Percentiles rank a stretch among this genome's conserved stretches.
These are phyloP conservation scores for Chimonanthus salicifolius DNA, from an alignment of 164 flowering plant genomes.

Conservation along the genomic window DNA sequence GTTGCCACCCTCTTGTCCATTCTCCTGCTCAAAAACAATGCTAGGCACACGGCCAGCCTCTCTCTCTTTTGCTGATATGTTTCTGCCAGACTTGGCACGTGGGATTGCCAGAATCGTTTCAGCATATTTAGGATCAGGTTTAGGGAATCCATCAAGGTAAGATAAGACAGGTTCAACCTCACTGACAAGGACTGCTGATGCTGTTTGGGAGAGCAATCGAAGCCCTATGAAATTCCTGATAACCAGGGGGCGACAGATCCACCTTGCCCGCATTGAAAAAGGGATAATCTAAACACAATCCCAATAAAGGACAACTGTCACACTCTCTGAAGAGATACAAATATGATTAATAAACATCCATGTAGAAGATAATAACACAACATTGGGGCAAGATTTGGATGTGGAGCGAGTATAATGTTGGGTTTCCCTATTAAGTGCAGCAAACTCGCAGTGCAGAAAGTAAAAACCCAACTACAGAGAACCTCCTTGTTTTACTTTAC, in stretches of 20 bases:
- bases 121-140: conserved; percentile 66
- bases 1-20: conserved; percentile 92
- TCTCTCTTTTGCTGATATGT: conserved; percentile 57
- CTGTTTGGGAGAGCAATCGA: conserved; percentile 41
- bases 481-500: too few species aligned
- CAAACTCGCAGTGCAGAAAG: too few species aligned
- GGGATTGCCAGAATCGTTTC: conserved; percentile 73
- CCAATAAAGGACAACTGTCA: not conserved
- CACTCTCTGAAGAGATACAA: not conserved
- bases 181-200: conserved; percentile 32
- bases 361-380: too few species aligned
- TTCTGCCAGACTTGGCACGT: conserved; percentile 49
- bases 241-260: conserved; percentile 29
- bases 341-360: too few species aligned
- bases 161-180: conserved; percentile 24
- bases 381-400: too few species aligned
- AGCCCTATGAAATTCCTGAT: conserved; percentile 17
- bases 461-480: too few species aligned
- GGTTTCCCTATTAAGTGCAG: too few species aligned
- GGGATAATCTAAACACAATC: not conserved
- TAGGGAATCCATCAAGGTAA: conserved; percentile 61
- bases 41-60: conserved; percentile 73
- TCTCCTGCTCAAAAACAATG: conserved; percentile 84
- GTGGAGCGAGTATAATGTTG: too few species aligned
- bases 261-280: conserved; percentile 19